phyloP scores from a whole-genome alignment of 148 eudicot genomes.

The Diospyros kaki region DNA sequence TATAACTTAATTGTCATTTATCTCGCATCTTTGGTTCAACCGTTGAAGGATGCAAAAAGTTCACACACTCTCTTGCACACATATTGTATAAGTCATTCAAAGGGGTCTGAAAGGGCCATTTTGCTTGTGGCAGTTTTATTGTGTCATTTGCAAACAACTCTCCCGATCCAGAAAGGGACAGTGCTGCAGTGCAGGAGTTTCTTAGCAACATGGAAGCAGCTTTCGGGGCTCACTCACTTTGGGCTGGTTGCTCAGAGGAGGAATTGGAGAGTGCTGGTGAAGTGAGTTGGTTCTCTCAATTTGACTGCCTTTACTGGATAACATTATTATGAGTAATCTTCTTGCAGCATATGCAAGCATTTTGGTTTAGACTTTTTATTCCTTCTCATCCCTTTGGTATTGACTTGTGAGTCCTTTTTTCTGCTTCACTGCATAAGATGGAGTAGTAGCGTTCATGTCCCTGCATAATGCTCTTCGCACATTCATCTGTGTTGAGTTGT shows the following conservation, averaged over 20 bases:
- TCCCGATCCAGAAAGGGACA: conserved; percentile 86
- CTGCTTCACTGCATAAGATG: not conserved
- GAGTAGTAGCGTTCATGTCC: not conserved
- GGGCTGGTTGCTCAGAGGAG: conserved; percentile 93
- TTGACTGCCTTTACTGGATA: conserved; percentile 5
- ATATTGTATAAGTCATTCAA: conserved; percentile 1
- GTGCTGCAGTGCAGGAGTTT: conserved; percentile 89
- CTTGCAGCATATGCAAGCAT: not conserved
- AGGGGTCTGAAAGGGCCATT: not conserved
- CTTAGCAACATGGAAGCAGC: conserved; percentile 90
- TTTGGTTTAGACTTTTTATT: not conserved
- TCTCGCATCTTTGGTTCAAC: not conserved
- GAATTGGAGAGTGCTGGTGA: conserved; percentile 96
- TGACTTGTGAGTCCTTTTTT: not conserved
- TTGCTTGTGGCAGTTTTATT: conserved; percentile 64
- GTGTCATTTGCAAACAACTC: conserved; percentile 78
- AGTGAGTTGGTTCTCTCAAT: conserved; percentile 37
- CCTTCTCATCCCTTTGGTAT: not conserved
- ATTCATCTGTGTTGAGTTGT: not conserved
- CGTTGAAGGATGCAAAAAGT: not conserved
- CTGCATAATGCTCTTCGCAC: not conserved
- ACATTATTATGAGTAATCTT: not conserved
- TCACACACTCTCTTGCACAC: not conserved
- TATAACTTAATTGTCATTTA: not conserved
- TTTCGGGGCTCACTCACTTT: conserved; percentile 85